These are phyloP conservation scores for Rhodotorula sp. DNA, from an alignment of 1,284 basidiomycete species.

Conservation along the genomic window DNA sequence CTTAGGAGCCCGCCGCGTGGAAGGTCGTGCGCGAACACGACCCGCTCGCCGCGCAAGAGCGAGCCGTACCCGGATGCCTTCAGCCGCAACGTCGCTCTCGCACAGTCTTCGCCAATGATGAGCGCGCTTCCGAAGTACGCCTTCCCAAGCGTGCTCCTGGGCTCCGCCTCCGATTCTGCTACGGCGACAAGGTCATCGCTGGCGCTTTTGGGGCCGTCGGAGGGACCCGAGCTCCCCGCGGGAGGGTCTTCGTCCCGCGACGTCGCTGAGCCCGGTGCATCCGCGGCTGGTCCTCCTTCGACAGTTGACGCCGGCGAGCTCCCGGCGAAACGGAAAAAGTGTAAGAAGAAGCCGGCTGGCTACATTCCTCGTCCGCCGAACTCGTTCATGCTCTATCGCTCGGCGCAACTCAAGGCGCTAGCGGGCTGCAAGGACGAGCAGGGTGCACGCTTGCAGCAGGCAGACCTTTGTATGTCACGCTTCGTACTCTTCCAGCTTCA, in stretches of 20 bases:
- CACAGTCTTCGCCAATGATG: background rate
- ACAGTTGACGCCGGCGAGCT: too few relatives aligned
- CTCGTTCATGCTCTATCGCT: conserved; percentile 22
- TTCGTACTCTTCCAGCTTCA: too few relatives aligned
- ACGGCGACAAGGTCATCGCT: background rate
- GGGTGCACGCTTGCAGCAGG: background rate
- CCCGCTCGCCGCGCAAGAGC: background rate
- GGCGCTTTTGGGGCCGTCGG: background rate
- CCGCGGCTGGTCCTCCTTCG: background rate
- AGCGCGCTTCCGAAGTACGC: background rate
- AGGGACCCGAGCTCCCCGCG: too few relatives aligned
- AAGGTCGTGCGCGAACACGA: too few relatives aligned
- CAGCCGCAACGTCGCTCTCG: too few relatives aligned
- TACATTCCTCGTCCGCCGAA: conserved; percentile 11
- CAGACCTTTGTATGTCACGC: conserved; percentile 1
- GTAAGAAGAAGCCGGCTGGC: background rate
- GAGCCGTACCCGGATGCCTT: too few relatives aligned
- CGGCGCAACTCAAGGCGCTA: conserved; percentile 1
- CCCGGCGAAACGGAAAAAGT: background rate
- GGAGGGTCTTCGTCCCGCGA: background rate
- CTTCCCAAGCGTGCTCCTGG: conserved; percentile 1
- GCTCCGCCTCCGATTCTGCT: background rate
- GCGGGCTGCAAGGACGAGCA: background rate
- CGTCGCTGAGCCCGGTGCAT: background rate
- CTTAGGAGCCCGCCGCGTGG: background rate